A percentile compares a stretch with the other conserved stretches of the same genome.
phyloP scores from a whole-genome alignment of 2,329 filamentous ascomycete genomes.

The Didymella exigua region DNA sequence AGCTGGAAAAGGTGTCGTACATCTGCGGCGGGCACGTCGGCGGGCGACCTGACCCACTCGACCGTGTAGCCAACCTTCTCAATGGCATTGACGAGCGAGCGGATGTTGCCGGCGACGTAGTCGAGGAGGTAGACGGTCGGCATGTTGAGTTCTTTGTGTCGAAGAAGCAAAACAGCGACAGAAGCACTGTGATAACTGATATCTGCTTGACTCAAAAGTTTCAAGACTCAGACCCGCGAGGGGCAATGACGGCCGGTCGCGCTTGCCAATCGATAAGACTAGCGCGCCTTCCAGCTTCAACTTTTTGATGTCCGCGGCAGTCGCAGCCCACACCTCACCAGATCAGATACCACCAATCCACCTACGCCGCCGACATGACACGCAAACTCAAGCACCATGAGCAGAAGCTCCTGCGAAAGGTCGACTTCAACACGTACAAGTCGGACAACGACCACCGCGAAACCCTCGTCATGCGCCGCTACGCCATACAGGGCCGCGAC shows the following conservation, averaged over 20 bases:
- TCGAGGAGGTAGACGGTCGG: slow-evolving; percentile 79
- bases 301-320: slow-evolving; percentile 20
- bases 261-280: slow-evolving; percentile 13
- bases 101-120: slow-evolving; percentile 95
- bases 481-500: slow-evolving; percentile 82
- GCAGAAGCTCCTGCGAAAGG: slow-evolving; percentile 87
- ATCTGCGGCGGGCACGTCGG: slow-evolving; percentile 83
- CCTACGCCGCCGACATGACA: slow-evolving; percentile 66
- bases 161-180: not conserved
- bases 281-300: slow-evolving; percentile 22
- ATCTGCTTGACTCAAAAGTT: slow-evolving; percentile 21
- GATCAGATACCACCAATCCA: not conserved
- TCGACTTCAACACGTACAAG: slow-evolving; percentile 95
- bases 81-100: slow-evolving; percentile 95
- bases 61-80: slow-evolving; percentile 93
- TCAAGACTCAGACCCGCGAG: slow-evolving; percentile 17
- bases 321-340: not conserved
- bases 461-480: slow-evolving; percentile 77
- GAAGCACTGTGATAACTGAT: not conserved
- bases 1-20: slow-evolving; percentile 54
- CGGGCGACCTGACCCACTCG: slow-evolving; percentile 86
- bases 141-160: slow-evolving; percentile 58
- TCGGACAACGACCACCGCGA: slow-evolving; percentile 86
- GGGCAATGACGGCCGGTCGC: slow-evolving; percentile 6
- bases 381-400: slow-evolving; percentile 93